Evolutionary conservation across 495 filamentous ascomycete species (phyloP).

Genomic region (Penicillium roqueforti): DNA sequence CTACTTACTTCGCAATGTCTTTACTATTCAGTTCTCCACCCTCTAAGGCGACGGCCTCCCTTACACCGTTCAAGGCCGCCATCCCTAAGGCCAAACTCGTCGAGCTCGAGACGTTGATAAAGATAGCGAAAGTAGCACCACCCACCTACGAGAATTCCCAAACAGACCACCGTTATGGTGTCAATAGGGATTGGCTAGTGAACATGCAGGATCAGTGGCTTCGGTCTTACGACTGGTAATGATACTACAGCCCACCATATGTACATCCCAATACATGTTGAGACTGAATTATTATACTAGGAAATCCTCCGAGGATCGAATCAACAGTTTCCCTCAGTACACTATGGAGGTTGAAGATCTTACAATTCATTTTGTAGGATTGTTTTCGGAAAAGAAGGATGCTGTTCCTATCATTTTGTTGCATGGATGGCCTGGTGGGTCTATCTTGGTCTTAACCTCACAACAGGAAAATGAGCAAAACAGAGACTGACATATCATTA

Average conservation of each 20-base stretch:
- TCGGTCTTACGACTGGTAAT: conserved; percentile 42
- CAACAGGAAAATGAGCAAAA: background rate
- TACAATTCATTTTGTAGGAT: conserved; percentile 56
- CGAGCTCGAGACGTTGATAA: conserved; percentile 47
- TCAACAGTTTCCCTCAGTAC: conserved; percentile 65
- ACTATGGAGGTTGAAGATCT: conserved; percentile 46
- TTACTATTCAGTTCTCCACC: conserved; percentile 29
- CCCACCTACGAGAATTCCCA: conserved; percentile 48
- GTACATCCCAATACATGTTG: no score
- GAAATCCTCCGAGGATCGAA: conserved; percentile 49
- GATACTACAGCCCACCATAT: no score
- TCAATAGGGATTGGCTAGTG: conserved; percentile 54
- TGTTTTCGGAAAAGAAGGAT: conserved; percentile 56
- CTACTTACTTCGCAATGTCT: conserved; percentile 19
- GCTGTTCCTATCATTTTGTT: conserved; percentile 58
- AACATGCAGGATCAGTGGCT: conserved; percentile 53
- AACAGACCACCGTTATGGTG: conserved; percentile 46
- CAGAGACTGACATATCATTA: background rate
- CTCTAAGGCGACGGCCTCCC: conserved; percentile 18
- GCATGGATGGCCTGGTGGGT: conserved; percentile 58
- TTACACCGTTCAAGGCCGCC: conserved; percentile 37
- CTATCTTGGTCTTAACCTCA: background rate
- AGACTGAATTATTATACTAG: conserved; percentile 21
- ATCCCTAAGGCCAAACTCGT: conserved; percentile 44
- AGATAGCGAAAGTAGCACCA: conserved; percentile 49